These are phyloP conservation scores for Petunia secreta DNA, from an alignment of 257 asterid species.

Conservation along the genomic window DNA sequence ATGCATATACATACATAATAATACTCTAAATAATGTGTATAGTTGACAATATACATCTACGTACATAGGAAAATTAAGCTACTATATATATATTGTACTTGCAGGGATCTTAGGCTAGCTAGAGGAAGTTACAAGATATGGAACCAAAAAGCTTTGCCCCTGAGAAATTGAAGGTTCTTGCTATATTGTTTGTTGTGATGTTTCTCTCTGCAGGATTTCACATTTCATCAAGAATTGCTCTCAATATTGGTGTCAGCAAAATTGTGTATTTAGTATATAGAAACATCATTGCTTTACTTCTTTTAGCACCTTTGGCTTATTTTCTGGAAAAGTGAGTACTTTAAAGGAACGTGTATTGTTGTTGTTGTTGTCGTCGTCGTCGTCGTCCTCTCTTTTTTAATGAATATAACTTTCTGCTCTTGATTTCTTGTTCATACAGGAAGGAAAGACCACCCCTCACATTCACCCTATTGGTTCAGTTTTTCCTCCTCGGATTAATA, in stretches of 20 bases:
- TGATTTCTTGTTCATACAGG: conserved; percentile 41
- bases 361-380: neutral
- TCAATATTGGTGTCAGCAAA: conserved; percentile 81
- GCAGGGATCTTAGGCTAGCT: too few relatives aligned
- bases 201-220: conserved; percentile 81
- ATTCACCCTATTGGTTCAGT: conserved; percentile 68
- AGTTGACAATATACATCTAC: too few relatives aligned
- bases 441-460: conserved; percentile 83
- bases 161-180: conserved; percentile 60
- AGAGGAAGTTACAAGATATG: conserved; percentile 24
- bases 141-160: conserved; percentile 42
- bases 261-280: conserved; percentile 77
- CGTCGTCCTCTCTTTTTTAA: neutral
- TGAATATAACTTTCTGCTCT: neutral
- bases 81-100: too few relatives aligned
- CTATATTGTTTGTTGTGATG: conserved; percentile 65
- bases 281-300: conserved; percentile 61
- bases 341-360: neutral
- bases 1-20: too few relatives aligned
- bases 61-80: too few relatives aligned
- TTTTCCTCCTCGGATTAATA: conserved; percentile 71
- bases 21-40: too few relatives aligned
- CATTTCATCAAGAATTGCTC: conserved; percentile 78
- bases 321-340: conserved; percentile 64
- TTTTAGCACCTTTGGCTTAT: conserved; percentile 79